Evolutionary conservation across 2,329 filamentous ascomycete genomes (phyloP).

Genomic region (Nothopassalora personata): DNA sequence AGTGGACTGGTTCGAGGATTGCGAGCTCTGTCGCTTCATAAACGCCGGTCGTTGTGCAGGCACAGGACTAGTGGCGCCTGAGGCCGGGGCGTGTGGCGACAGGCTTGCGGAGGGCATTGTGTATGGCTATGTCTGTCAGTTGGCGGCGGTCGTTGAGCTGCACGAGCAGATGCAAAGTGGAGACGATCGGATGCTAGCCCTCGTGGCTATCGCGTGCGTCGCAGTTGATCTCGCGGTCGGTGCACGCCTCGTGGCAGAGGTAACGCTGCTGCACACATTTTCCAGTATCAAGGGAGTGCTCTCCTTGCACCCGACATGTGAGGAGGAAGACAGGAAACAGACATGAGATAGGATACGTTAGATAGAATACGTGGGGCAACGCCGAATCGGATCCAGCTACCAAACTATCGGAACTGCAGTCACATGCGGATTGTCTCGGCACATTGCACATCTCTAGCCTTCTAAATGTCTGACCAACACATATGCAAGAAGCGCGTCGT

Average conservation of each 20-base stretch:
- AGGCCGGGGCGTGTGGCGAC: constrained; percentile 2
- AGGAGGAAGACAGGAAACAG: not conserved
- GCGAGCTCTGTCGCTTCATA: constrained; percentile 29
- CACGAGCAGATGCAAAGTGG: not conserved
- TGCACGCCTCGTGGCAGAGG: not conserved
- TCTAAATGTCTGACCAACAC: not conserved
- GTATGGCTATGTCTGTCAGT: not conserved
- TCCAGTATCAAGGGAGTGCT: not conserved
- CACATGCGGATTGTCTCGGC: not conserved
- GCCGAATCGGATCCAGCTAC: not conserved
- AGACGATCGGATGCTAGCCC: not conserved
- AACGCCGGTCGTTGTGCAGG: constrained; percentile 22
- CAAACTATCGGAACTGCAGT: not conserved
- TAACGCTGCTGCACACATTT: not conserved
- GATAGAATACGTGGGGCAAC: not conserved
- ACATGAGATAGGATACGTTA: not conserved
- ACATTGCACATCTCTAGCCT: not conserved
- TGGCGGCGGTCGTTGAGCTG: not conserved
- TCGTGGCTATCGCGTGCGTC: not conserved
- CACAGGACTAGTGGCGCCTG: constrained; percentile 6
- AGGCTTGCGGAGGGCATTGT: constrained; percentile 4
- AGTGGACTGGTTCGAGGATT: constrained; percentile 21
- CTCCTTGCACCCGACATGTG: not conserved
- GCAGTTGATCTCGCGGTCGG: not conserved
- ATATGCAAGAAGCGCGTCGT: not conserved